phyloP scores from a whole-genome alignment of 139 green algal species.

The Chlorella vulgaris region DNA sequence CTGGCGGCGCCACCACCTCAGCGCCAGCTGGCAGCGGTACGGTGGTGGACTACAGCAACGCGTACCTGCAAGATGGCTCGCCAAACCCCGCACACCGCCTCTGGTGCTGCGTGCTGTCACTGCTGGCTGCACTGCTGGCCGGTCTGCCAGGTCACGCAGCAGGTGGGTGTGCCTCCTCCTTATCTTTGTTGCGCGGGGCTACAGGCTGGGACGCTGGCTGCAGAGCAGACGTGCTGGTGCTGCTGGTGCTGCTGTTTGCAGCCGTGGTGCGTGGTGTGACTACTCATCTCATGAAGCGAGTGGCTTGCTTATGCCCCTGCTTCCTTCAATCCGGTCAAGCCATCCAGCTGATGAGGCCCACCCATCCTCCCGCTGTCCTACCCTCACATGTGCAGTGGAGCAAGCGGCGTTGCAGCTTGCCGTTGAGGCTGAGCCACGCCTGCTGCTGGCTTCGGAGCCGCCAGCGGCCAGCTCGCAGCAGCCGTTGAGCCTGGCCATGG shows the following conservation, averaged over 20 bases:
- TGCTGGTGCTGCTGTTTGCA: too few relatives aligned
- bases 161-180: background rate
- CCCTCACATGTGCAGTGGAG: conserved; percentile 15
- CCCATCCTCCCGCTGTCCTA: background rate
- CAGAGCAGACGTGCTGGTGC: too few relatives aligned
- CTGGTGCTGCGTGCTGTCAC: conserved; percentile 40
- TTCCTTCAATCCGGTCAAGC: background rate
- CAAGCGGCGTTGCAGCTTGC: conserved; percentile 22
- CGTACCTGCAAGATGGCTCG: conserved; percentile 34
- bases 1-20: too few relatives aligned
- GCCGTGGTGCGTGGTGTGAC: too few relatives aligned
- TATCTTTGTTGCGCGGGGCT: too few relatives aligned
- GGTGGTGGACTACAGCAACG: conserved; percentile 41
- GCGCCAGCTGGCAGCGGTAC: background rate
- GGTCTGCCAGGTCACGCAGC: conserved; percentile 29
- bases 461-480: conserved; percentile 34
- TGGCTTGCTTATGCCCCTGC: background rate
- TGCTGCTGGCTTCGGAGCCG: conserved; percentile 47
- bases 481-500: conserved; percentile 49
- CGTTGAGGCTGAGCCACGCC: conserved; percentile 33
- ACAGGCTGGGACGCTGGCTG: too few relatives aligned
- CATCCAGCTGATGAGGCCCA: too few relatives aligned
- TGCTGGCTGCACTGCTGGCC: conserved; percentile 34
- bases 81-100: conserved; percentile 37
- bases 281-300: too few relatives aligned